A percentile compares a stretch with the other conserved stretches of the same genome.
Evolutionary conservation across 2,329 filamentous ascomycete genomes (phyloP).

Genomic region (Claviceps africana): DNA sequence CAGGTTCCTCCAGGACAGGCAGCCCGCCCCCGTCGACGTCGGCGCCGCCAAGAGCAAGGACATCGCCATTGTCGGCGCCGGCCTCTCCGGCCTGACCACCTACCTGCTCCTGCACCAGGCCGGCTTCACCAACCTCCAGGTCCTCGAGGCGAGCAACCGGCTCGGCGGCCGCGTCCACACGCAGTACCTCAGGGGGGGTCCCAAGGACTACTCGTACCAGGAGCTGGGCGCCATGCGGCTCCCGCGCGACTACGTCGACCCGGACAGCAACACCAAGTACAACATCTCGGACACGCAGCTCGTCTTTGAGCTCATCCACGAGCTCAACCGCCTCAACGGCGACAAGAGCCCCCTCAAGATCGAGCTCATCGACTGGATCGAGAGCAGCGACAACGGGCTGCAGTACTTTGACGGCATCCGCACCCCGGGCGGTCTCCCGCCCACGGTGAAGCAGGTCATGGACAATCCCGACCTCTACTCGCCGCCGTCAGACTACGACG

Average conservation of each 20-base stretch:
- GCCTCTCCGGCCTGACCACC: constrained; percentile 52
- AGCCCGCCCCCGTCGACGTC: constrained; percentile 25
- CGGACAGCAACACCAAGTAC: constrained; percentile 35
- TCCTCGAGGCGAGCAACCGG: constrained; percentile 45
- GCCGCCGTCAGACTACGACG: constrained; percentile 21
- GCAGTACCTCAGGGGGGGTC: constrained; percentile 43
- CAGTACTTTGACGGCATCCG: constrained; percentile 32
- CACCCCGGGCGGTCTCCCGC: constrained; percentile 36
- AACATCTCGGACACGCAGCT: constrained; percentile 50
- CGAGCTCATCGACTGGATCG: constrained; percentile 50
- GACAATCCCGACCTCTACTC: constrained; percentile 24
- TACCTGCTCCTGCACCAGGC: constrained; percentile 30
- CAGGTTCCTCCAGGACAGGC: constrained; percentile 38
- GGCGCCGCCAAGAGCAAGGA: constrained; percentile 24
- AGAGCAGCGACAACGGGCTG: constrained; percentile 40
- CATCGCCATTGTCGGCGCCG: constrained; percentile 51
- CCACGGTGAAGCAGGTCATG: constrained; percentile 33
- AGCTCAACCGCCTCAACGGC: constrained; percentile 46
- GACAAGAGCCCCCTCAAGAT: constrained; percentile 33
- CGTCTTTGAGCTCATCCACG: constrained; percentile 47
- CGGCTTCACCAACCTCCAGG: constrained; percentile 46
- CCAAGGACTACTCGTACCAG: constrained; percentile 52
- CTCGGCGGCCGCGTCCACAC: constrained; percentile 53
- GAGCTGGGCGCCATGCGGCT: constrained; percentile 55
- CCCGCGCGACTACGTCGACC: constrained; percentile 36